phyloP scores from a whole-genome alignment of 2,329 filamentous ascomycete genomes.

The Alternaria panax region DNA sequence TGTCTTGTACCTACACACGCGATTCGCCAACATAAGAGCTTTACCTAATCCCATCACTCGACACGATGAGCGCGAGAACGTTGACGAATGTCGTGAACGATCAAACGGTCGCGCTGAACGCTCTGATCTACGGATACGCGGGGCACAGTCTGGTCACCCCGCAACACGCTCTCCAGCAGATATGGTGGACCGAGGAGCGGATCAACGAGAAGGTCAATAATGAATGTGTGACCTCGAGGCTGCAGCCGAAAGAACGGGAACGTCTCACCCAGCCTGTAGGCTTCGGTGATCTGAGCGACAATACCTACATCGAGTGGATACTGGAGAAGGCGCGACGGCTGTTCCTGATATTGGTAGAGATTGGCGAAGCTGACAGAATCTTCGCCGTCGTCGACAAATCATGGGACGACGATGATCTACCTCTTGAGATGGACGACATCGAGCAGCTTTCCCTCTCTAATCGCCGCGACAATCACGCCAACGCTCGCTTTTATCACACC shows the following conservation, averaged over 20 bases:
- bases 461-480: conserved; percentile 67
- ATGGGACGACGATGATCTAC: conserved; percentile 79
- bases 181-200: conserved; percentile 76
- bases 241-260: conserved; percentile 68
- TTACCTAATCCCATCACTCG: conserved; percentile 1
- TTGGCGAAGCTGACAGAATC: conserved; percentile 75
- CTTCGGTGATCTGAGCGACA: conserved; percentile 74
- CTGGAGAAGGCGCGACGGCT: conserved; percentile 71
- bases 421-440: conserved; percentile 71
- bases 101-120: conserved; percentile 57
- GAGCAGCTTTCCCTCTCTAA: conserved; percentile 68
- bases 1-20: conserved; percentile 21
- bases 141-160: conserved; percentile 60
- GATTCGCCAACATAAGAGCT: conserved; percentile 21
- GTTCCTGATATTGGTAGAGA: conserved; percentile 74
- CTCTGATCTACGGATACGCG: conserved; percentile 59
- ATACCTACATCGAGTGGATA: conserved; percentile 82
- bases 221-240: conserved; percentile 70
- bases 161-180: conserved; percentile 57
- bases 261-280: conserved; percentile 68
- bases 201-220: conserved; percentile 75
- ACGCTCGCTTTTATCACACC: conserved; percentile 72
- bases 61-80: conserved; percentile 48
- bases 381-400: conserved; percentile 77
- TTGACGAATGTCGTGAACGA: conserved; percentile 53